Conservation (phyloP, 2,329 filamentous ascomycete species). For the Calonectria fujianensis region DNA sequence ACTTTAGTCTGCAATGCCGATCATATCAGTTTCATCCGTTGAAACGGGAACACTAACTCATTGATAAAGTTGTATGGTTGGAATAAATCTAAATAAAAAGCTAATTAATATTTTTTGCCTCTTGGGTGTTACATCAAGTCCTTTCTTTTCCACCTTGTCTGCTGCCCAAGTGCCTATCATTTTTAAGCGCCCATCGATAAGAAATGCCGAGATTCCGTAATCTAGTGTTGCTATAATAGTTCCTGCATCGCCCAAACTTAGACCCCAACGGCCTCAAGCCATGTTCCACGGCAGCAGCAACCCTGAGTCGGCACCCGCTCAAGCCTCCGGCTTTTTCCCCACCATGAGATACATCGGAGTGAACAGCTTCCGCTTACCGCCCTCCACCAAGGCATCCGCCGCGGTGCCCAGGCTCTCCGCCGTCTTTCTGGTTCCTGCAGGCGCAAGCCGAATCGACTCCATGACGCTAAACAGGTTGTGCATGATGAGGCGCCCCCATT, state of each 20-base stretch:
- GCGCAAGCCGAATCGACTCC: constrained; percentile 82
- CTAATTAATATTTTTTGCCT: background rate
- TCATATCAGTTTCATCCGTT: constrained; percentile 19
- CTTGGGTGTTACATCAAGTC: background rate
- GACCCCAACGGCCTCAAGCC: background rate
- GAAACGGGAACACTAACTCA: background rate
- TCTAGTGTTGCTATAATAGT: constrained; percentile 3
- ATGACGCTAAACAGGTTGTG: constrained; percentile 84
- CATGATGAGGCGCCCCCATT: constrained; percentile 80
- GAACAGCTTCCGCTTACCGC: constrained; percentile 89
- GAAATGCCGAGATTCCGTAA: too few relatives aligned
- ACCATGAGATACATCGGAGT: constrained; percentile 98
- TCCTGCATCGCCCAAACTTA: background rate
- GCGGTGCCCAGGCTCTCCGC: constrained; percentile 86
- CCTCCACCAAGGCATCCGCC: constrained; percentile 87
- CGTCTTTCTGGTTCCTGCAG: constrained; percentile 88
- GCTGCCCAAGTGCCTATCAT: background rate
- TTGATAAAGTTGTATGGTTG: constrained; percentile 12
- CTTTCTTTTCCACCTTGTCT: too few relatives aligned
- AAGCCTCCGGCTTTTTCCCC: constrained; percentile 80
- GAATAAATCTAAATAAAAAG: background rate
- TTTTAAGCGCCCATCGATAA: background rate
- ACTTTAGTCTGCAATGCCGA: constrained; percentile 1
- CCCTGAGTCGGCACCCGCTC: background rate
- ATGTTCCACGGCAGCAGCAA: background rate